Conservation (phyloP, 345 rosid genomes). For the Aquilaria sinensis region DNA sequence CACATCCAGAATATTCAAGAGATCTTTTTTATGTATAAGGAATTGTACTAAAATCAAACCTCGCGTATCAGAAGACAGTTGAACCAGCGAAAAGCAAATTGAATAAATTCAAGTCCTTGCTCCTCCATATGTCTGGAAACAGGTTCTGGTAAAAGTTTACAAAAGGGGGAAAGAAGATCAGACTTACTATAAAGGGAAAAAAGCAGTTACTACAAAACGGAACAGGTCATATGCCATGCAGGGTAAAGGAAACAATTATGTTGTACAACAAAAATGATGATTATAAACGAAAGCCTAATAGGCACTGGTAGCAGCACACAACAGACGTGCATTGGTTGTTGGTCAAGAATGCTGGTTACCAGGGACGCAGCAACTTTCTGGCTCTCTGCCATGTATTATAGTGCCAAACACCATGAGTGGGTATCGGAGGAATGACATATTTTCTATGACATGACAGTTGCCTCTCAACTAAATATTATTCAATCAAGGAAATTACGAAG, state of each 20-base stretch:
- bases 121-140: slow-evolving; percentile 94
- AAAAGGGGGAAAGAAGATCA: neutral
- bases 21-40: neutral
- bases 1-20: slow-evolving; percentile 1
- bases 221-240: too few species aligned
- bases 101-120: slow-evolving; percentile 97
- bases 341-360: too few species aligned
- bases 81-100: slow-evolving; percentile 98
- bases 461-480: too few species aligned
- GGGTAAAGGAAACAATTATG: too few species aligned
- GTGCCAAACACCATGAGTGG: too few species aligned
- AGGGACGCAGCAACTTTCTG: too few species aligned
- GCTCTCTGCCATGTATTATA: too few species aligned
- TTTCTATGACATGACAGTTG: too few species aligned
- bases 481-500: too few species aligned
- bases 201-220: too few species aligned
- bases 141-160: slow-evolving; percentile 54
- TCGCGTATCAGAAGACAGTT: slow-evolving; percentile 96
- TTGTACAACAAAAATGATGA: neutral
- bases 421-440: too few species aligned
- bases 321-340: neutral
- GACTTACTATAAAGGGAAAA: too few species aligned
- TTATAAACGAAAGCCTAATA: slow-evolving; percentile 1
- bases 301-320: neutral
- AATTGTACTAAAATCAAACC: slow-evolving; percentile 32